These are phyloP conservation scores for Boletellus sp. DNA, from an alignment of 768 basidiomycete genomes.

Conservation along the genomic window DNA sequence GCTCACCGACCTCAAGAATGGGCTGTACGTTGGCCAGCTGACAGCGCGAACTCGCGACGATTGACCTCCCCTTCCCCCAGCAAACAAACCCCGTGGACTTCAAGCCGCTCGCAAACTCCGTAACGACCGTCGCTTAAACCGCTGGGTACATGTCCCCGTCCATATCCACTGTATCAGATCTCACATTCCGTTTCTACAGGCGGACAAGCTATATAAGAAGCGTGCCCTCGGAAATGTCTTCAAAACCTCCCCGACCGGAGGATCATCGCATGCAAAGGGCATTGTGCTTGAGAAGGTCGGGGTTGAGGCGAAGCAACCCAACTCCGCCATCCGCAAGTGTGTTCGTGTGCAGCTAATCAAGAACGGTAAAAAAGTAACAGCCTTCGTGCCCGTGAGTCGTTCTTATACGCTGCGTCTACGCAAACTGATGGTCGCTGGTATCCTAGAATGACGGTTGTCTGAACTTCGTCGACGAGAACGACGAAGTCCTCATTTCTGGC, in stretches of 20 bases:
- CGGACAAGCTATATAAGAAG: constrained; percentile 99
- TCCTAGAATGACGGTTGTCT: constrained; percentile 90
- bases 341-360: constrained; percentile 99
- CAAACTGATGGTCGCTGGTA: constrained; percentile 7
- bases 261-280: constrained; percentile 99
- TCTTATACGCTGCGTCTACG: not conserved
- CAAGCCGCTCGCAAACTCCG: constrained; percentile 99
- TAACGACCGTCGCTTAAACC: constrained; percentile 88
- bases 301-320: constrained; percentile 99
- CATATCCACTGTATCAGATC: constrained; percentile 4
- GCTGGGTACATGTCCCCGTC: constrained; percentile 70
- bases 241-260: constrained; percentile 99
- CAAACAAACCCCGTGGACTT: constrained; percentile 99
- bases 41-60: not conserved
- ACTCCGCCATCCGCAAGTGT: constrained; percentile 99
- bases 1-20: constrained; percentile 65
- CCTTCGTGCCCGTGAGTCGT: constrained; percentile 90
- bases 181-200: constrained; percentile 44
- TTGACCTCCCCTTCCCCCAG: constrained; percentile 36
- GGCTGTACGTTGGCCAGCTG: constrained; percentile 62
- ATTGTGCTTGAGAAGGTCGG: constrained; percentile 99
- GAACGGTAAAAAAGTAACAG: constrained; percentile 99
- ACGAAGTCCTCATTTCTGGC: constrained; percentile 98
- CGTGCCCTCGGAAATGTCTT: constrained; percentile 98
- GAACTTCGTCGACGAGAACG: constrained; percentile 99